Conservation (phyloP, 805 yeast genomes). For the Isabelozyma pseudorhagii region DNA sequence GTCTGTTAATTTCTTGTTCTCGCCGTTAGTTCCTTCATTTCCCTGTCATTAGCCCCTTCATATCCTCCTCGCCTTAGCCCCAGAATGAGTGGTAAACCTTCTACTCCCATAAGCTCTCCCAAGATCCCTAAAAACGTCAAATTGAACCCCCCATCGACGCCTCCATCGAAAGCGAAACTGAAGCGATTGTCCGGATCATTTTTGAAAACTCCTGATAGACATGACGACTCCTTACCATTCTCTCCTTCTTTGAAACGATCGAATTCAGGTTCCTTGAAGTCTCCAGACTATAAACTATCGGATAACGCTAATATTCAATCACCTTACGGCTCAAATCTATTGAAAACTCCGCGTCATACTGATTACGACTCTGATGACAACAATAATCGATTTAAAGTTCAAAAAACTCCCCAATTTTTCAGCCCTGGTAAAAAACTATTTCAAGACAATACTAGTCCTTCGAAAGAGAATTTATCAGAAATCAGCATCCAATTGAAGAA, state of each 20-base stretch:
- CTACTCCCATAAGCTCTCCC: slow-evolving; percentile 36
- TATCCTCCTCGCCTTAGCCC: not conserved
- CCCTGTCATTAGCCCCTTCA: not conserved
- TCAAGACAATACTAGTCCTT: slow-evolving; percentile 20
- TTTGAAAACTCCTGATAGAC: slow-evolving; percentile 34
- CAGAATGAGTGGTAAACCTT: slow-evolving; percentile 23
- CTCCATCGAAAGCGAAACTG: slow-evolving; percentile 15
- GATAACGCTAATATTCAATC: slow-evolving; percentile 21
- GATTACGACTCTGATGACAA: slow-evolving; percentile 30
- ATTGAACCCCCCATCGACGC: slow-evolving; percentile 26
- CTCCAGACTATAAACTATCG: slow-evolving; percentile 30
- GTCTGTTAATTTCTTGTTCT: too few relatives aligned
- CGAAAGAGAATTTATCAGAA: slow-evolving; percentile 32
- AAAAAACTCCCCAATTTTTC: slow-evolving; percentile 39
- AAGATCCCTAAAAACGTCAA: slow-evolving; percentile 17
- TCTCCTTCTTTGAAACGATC: slow-evolving; percentile 36
- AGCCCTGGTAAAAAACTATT: slow-evolving; percentile 37
- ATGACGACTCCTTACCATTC: slow-evolving; percentile 25
- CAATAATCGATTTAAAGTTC: slow-evolving; percentile 19
- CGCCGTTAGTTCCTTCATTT: not conserved
- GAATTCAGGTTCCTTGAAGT: slow-evolving; percentile 23
- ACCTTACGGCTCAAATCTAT: slow-evolving; percentile 21
- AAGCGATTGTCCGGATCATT: slow-evolving; percentile 25
- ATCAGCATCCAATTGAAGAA: slow-evolving; percentile 37
- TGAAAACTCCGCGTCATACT: slow-evolving; percentile 32